A percentile compares a stretch with the other conserved stretches of the same genome.
These are phyloP conservation scores for Pelargonium cotyledonis DNA, from an alignment of 441 rosid species.

Conservation along the genomic window DNA sequence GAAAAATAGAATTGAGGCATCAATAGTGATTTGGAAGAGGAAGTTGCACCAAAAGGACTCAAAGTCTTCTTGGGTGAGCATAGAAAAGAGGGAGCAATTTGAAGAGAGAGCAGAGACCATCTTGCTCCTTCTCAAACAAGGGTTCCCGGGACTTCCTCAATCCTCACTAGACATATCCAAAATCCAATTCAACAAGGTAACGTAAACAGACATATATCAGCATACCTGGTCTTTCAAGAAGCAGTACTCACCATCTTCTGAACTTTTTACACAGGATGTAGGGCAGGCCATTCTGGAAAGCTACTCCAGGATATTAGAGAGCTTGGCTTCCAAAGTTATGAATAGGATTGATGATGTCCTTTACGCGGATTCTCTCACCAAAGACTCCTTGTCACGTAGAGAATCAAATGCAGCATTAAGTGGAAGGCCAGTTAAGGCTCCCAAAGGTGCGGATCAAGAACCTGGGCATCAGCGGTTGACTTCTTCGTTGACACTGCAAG, in stretches of 20 bases:
- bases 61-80: conserved; percentile 58
- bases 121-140: conserved; percentile 69
- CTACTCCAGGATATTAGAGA: conserved; percentile 88
- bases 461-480: conserved; percentile 24
- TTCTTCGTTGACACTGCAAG: conserved; percentile 52
- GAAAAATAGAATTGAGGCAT: conserved; percentile 90
- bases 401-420: not conserved
- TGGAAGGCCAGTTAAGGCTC: not conserved
- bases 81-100: conserved; percentile 81
- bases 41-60: conserved; percentile 77
- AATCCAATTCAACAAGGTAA: conserved; percentile 78
- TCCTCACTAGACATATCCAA: conserved; percentile 88
- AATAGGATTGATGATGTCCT: conserved; percentile 87
- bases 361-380: conserved; percentile 47
- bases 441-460: conserved; percentile 1
- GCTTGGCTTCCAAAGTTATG: conserved; percentile 76
- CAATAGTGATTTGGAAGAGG: conserved; percentile 83
- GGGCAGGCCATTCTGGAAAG: conserved; percentile 91
- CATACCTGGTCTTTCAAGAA: conserved; percentile 11
- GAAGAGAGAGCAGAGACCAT: conserved; percentile 96
- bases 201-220: not conserved
- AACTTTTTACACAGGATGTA: conserved; percentile 40
- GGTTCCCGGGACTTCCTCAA: conserved; percentile 80
- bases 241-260: not conserved
- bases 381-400: not conserved